Conservation (phyloP, 2,329 filamentous ascomycete genomes). For the Ascochyta viciae-villosae region DNA sequence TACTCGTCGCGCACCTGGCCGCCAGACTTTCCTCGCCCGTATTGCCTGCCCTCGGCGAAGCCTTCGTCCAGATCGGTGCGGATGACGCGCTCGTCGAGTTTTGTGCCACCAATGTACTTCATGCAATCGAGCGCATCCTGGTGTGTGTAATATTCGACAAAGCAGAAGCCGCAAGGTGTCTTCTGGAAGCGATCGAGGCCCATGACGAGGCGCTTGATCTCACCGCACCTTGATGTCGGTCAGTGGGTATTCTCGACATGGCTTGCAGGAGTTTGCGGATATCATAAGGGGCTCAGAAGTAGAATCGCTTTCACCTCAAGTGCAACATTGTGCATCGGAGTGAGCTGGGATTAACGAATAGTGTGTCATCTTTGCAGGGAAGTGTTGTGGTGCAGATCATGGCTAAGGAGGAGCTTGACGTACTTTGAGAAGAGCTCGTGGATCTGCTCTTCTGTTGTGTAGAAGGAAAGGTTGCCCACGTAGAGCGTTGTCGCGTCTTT, state of each 20-base stretch:
- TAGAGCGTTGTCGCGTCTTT: constrained; percentile 93
- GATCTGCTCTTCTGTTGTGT: constrained; percentile 98
- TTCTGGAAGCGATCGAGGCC: constrained; percentile 96
- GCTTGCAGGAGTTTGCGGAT: not conserved
- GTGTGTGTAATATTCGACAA: constrained; percentile 98
- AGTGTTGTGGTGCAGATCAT: not conserved
- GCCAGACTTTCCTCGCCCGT: constrained; percentile 92
- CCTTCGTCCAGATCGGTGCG: constrained; percentile 94
- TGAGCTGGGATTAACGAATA: constrained; percentile 98
- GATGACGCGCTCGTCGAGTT: constrained; percentile 96
- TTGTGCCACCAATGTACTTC: constrained; percentile 98
- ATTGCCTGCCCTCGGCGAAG: constrained; percentile 94
- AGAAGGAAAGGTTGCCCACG: constrained; percentile 97
- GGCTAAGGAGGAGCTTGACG: not conserved
- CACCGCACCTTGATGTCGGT: constrained; percentile 65
- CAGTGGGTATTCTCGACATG: constrained; percentile 42
- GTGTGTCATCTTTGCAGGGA: constrained; percentile 73
- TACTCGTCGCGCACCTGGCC: constrained; percentile 98
- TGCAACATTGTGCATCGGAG: constrained; percentile 85
- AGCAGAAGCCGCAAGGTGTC: constrained; percentile 98
- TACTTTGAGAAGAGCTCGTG: constrained; percentile 91
- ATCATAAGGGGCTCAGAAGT: constrained; percentile 61
- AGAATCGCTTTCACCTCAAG: constrained; percentile 87
- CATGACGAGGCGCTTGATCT: constrained; percentile 98
- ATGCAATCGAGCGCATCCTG: constrained; percentile 96